Percentiles rank a stretch among this genome's conserved stretches.
Conservation (phyloP, 306 rosid genomes). For the Urtica urens region DNA sequence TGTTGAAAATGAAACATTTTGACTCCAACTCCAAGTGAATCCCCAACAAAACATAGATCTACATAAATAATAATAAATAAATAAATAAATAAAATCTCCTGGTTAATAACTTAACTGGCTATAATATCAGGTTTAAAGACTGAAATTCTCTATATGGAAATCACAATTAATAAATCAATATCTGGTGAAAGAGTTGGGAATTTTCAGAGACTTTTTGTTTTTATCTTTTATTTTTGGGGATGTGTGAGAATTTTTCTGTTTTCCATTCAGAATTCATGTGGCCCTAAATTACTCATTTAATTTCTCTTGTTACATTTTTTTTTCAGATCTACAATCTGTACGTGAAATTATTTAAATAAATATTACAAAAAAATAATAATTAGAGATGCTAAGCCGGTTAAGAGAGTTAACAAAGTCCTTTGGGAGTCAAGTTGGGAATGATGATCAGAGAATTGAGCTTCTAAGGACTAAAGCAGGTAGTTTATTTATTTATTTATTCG, state of each 20-base stretch:
- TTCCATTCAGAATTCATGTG: not conserved
- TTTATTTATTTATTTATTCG: not conserved
- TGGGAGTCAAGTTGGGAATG: constrained; percentile 26
- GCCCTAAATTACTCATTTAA: not conserved
- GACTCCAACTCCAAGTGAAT: not conserved
- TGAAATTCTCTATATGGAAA: too few relatives aligned
- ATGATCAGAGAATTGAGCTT: constrained; percentile 28
- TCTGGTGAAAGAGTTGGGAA: not conserved
- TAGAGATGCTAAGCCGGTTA: constrained; percentile 41
- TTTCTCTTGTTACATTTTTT: not conserved
- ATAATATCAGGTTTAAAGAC: too few relatives aligned
- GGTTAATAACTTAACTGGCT: too few relatives aligned
- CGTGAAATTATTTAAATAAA: constrained; percentile 4
- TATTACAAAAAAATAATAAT: not conserved
- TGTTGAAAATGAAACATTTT: not conserved
- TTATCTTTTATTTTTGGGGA: not conserved
- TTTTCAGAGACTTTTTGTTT: not conserved
- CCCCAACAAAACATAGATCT: not conserved
- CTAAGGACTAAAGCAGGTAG: constrained; percentile 50
- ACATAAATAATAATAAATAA: not conserved
- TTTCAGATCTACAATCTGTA: constrained; percentile 3
- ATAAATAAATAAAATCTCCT: not conserved
- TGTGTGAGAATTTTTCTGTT: not conserved
- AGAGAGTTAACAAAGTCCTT: constrained; percentile 38
- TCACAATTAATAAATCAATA: too few relatives aligned